A percentile compares a stretch with the other conserved stretches of the same genome.
These are phyloP conservation scores for Fistulifera pelliculosa DNA, from an alignment of 108 stramenopile genomes.

Conservation along the genomic window DNA sequence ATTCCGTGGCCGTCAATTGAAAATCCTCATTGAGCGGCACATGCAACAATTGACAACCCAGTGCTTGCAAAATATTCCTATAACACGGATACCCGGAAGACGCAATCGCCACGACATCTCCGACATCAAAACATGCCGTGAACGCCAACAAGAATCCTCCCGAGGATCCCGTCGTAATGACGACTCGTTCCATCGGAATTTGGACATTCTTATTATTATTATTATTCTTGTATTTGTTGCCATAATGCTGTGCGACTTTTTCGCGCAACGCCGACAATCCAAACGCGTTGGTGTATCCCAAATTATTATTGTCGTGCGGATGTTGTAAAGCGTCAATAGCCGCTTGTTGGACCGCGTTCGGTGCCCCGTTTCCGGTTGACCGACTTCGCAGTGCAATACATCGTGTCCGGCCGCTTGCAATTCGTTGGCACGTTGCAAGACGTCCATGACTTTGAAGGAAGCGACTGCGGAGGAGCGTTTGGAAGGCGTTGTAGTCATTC, in stretches of 20 bases:
- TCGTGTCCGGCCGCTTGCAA: conserved; percentile 46
- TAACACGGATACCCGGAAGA: conserved; percentile 88
- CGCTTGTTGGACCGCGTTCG: conserved; percentile 51
- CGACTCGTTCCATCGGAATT: conserved; percentile 33
- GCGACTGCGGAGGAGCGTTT: conserved; percentile 40
- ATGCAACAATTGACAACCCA: conserved; percentile 59
- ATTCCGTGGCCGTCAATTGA: conserved; percentile 75
- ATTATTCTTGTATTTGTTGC: conserved; percentile 27
- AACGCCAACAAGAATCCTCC: conserved; percentile 86
- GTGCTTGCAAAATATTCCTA: conserved; percentile 77
- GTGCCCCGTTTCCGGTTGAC: conserved; percentile 86
- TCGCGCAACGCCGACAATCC: conserved; percentile 63
- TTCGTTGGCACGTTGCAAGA: conserved; percentile 69
- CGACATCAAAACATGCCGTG: conserved; percentile 78
- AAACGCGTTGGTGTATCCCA: conserved; percentile 90
- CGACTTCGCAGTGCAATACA: conserved; percentile 82
- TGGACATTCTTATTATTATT: too few relatives aligned
- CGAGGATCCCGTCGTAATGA: conserved; percentile 82
- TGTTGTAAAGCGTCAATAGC: conserved; percentile 48
- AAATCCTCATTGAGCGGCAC: conserved; percentile 65
- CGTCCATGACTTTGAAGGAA: conserved; percentile 90
- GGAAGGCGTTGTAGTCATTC: too few relatives aligned
- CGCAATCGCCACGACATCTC: conserved; percentile 77
- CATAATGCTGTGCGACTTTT: conserved; percentile 64
- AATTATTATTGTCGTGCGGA: conserved; percentile 21